Evolutionary conservation across 768 basidiomycete species (phyloP), one percentile per base, ranked within the genome.

Genomic region (Suillus subaureus): DNA sequence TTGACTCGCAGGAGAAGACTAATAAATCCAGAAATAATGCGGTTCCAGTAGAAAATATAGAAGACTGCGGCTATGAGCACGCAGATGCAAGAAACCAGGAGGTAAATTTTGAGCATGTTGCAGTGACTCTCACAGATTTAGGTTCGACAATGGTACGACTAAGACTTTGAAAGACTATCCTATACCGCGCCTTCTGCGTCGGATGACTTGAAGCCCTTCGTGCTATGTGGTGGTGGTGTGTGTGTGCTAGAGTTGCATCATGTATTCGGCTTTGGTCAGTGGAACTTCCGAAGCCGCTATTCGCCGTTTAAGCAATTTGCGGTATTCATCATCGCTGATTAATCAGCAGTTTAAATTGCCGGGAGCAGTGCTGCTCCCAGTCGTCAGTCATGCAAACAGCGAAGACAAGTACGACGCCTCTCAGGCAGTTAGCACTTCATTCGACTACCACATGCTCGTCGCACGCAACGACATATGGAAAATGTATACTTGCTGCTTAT

Each of bases 11-110:
- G 78, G 15, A 85, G 69, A 62, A 87, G 81, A 16, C 89, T 85
- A 66, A 95, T 78, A 63, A 92, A 66, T 63, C 84, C 85, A 0
- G 88, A 94, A 65, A 97, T 75, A 61, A 97, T 80, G 47, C 95
- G 87, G 78, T 95, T 96, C 87, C 92, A 94, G 80, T 92, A 97
- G 84, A 97, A 96, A 68, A 93, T 84, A 78, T 93, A 93, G 67
- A 93, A 79, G 64, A 92, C 77, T 8, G 89, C 79, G 18, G 82
- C 83, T 42, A 85, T 58, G 67, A 83, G 76, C 33, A 84, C 85
- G 71, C 83, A 84, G 61, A 90, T 75, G 75, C 88, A 90, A 61
- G 87, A 81, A 66, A 89, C 80, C 67, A 93, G 81, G 31, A 94
- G 83, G 61, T 86, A 79, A 51, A 75, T 75, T 77, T 84, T 81